phyloP scores from a whole-genome alignment of 176 grass and related monocot genomes.

The Rhynchospora pubera region DNA sequence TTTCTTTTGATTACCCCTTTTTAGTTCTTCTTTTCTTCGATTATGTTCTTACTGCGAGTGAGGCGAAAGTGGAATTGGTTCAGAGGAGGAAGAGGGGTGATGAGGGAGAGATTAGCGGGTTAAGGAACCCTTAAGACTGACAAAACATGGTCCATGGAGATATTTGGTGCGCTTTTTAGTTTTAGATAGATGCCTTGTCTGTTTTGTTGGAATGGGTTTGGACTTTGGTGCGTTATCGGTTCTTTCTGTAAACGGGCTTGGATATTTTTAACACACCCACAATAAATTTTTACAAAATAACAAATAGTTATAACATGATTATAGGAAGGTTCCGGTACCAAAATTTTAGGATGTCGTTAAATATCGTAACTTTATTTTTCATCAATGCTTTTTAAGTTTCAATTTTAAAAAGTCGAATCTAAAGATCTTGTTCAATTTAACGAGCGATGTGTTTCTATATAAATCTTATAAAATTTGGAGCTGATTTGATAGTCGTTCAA shows the following conservation, averaged over 20 bases:
- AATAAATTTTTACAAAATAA: no score
- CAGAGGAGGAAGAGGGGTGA: not conserved
- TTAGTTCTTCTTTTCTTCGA: not conserved
- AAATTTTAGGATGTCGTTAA: no score
- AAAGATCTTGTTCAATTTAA: no score
- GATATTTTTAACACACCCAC: no score
- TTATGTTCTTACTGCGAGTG: not conserved
- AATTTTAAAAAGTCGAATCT: no score
- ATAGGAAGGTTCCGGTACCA: no score
- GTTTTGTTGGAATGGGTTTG: not conserved
- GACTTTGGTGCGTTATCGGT: not conserved
- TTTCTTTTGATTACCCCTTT: not conserved
- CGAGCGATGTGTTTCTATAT: no score
- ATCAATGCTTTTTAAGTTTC: no score
- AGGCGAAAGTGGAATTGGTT: not conserved
- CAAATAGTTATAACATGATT: no score
- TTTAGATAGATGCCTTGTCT: conserved; percentile 1
- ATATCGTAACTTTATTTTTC: no score
- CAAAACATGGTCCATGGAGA: not conserved
- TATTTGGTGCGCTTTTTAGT: conserved; percentile 4
- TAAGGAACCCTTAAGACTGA: not conserved
- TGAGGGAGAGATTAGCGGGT: not conserved
- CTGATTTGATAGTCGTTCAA: no score
- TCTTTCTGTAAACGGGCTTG: not conserved
- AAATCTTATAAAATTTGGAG: no score